Evolutionary conservation across 2,329 filamentous ascomycete species (phyloP).

Genomic region (Pseudogymnoascus sp.): DNA sequence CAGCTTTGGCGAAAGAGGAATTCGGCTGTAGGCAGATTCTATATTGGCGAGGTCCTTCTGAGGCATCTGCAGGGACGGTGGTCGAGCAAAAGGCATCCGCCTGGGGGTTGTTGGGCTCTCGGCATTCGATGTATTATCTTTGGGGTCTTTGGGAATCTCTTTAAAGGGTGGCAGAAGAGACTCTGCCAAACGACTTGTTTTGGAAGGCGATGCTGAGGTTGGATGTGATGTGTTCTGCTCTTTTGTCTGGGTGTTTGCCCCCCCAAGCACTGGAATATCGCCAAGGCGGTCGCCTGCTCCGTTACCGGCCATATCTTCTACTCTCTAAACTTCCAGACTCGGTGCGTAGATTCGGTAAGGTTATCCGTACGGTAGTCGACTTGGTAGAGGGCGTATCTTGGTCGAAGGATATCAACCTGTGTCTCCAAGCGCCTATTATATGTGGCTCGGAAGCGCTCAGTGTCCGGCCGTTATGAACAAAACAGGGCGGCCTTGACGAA

Average conservation of each 20-base stretch:
- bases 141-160: not conserved
- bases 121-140: slow-evolving; percentile 20
- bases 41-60: slow-evolving; percentile 37
- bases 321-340: not conserved
- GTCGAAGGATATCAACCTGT: not conserved
- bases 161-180: not conserved
- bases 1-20: slow-evolving; percentile 76
- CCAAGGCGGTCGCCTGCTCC: slow-evolving; percentile 2
- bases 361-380: not conserved
- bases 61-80: slow-evolving; percentile 65
- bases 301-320: not conserved
- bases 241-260: not conserved
- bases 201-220: not conserved
- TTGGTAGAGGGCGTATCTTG: not conserved
- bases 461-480: not conserved
- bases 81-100: slow-evolving; percentile 56
- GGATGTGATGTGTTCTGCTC: slow-evolving; percentile 1
- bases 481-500: not conserved
- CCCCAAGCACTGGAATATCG: not conserved
- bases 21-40: slow-evolving; percentile 47
- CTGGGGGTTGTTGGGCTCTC: slow-evolving; percentile 63
- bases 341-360: not conserved
- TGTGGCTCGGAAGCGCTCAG: not conserved
- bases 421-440: not conserved
- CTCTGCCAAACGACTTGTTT: not conserved